Conservation (phyloP, 768 basidiomycete genomes). For the Leccinum aurantiacum region DNA sequence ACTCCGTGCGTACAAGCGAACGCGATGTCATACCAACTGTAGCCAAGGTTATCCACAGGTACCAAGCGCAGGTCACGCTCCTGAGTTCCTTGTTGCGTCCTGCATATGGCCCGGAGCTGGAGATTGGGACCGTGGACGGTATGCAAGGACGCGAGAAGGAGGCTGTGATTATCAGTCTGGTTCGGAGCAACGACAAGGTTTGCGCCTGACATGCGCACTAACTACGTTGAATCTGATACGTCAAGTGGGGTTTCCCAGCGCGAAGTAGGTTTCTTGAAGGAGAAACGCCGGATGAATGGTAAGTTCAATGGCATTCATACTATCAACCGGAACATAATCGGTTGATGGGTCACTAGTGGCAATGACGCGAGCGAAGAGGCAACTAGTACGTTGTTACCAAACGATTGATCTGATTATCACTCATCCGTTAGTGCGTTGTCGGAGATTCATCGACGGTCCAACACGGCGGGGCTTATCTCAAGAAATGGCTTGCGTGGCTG, state of each 20-base stretch:
- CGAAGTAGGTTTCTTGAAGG: slow-evolving; percentile 93
- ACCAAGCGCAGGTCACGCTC: slow-evolving; percentile 92
- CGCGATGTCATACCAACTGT: not conserved
- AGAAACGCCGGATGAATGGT: slow-evolving; percentile 90
- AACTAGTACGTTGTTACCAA: slow-evolving; percentile 59
- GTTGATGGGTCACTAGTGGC: slow-evolving; percentile 51
- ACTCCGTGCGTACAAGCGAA: slow-evolving; percentile 62
- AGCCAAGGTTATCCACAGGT: slow-evolving; percentile 37
- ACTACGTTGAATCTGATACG: slow-evolving; percentile 2
- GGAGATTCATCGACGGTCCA: slow-evolving; percentile 92
- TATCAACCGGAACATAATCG: not conserved
- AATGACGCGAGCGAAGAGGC: slow-evolving; percentile 89
- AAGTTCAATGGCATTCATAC: slow-evolving; percentile 15
- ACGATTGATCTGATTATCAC: too few species aligned
- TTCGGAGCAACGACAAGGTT: slow-evolving; percentile 86
- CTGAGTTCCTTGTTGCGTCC: slow-evolving; percentile 76
- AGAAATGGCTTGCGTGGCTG: slow-evolving; percentile 89
- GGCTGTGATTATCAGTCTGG: slow-evolving; percentile 88
- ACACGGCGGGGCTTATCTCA: slow-evolving; percentile 81
- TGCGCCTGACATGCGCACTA: slow-evolving; percentile 10
- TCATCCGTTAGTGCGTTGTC: slow-evolving; percentile 67
- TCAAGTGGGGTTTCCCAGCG: slow-evolving; percentile 43
- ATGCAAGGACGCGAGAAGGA: slow-evolving; percentile 98
- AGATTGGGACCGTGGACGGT: slow-evolving; percentile 94
- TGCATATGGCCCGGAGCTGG: slow-evolving; percentile 63